A percentile compares a stretch with the other conserved stretches of the same genome.
Conservation (phyloP, 2,329 filamentous ascomycete genomes). For the Ophiostoma himal-ulmi region DNA sequence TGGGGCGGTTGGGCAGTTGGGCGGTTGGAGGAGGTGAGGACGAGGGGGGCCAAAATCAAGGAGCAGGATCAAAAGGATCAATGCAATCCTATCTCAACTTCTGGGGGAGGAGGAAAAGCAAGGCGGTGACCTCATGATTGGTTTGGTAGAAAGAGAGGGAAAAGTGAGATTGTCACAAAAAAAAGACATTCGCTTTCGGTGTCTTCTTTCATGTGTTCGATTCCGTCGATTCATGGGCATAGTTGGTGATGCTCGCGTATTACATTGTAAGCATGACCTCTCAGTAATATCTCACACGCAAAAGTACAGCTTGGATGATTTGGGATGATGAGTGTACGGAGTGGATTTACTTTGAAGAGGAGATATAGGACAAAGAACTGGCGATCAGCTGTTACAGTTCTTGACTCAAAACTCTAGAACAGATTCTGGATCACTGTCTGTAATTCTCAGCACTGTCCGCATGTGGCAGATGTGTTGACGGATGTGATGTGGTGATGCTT, state of each 20-base stretch:
- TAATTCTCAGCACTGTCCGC: background rate
- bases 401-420: background rate
- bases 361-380: background rate
- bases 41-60: background rate
- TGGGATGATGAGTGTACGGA: background rate
- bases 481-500: constrained; percentile 7
- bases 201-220: no score
- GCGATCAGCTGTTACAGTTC: background rate
- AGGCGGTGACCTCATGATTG: background rate
- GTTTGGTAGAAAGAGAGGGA: no score
- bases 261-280: background rate
- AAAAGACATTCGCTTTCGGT: no score
- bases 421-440: background rate
- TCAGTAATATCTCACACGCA: background rate
- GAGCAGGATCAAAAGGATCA: background rate
- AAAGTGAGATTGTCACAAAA: background rate
- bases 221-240: no score
- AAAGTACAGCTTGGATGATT: background rate
- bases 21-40: background rate
- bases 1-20: background rate
- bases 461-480: background rate
- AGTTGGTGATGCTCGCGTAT: background rate
- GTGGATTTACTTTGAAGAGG: background rate
- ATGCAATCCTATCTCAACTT: background rate
- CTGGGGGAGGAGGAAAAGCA: background rate